phyloP scores from a whole-genome alignment of 805 yeast species.

The Scheffersomyces ergatensis region DNA sequence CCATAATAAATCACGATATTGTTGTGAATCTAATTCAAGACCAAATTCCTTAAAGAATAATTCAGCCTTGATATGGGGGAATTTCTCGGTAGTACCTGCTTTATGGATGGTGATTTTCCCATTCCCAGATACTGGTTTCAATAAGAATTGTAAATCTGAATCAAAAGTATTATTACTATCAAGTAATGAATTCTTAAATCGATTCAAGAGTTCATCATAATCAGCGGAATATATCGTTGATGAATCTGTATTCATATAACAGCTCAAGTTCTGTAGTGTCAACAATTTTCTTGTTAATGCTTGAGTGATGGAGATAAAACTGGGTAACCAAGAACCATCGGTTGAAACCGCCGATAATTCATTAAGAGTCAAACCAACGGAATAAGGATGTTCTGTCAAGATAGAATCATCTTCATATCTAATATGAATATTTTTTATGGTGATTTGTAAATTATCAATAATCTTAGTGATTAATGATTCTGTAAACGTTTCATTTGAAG shows the following conservation, averaged over 20 bases:
- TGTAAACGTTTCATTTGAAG: slow-evolving; percentile 75
- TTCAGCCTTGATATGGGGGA: slow-evolving; percentile 72
- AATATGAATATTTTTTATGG: slow-evolving; percentile 86
- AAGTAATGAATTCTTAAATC: slow-evolving; percentile 4
- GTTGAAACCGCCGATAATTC: slow-evolving; percentile 93
- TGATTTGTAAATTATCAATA: slow-evolving; percentile 87
- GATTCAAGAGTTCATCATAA: background rate
- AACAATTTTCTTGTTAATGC: slow-evolving; percentile 71
- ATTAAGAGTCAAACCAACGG: slow-evolving; percentile 77
- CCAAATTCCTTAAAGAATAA: slow-evolving; percentile 86
- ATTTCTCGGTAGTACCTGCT: slow-evolving; percentile 61
- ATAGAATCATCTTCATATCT: slow-evolving; percentile 82
- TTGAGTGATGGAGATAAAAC: slow-evolving; percentile 72
- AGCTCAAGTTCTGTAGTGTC: slow-evolving; percentile 68
- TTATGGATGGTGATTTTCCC: slow-evolving; percentile 84
- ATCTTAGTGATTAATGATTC: slow-evolving; percentile 86
- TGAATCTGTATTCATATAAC: slow-evolving; percentile 80
- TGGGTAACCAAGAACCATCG: slow-evolving; percentile 79
- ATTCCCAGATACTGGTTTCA: slow-evolving; percentile 85
- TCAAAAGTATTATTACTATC: slow-evolving; percentile 6
- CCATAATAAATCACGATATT: slow-evolving; percentile 77
- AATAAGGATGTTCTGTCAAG: slow-evolving; percentile 71
- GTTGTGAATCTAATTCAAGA: slow-evolving; percentile 79
- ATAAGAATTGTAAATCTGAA: slow-evolving; percentile 47
- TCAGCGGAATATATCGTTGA: background rate